Evolutionary conservation across 2,329 filamentous ascomycete genomes (phyloP), one percentile per base, ranked within the genome.

Genomic region (Colletotrichum truncatum): DNA sequence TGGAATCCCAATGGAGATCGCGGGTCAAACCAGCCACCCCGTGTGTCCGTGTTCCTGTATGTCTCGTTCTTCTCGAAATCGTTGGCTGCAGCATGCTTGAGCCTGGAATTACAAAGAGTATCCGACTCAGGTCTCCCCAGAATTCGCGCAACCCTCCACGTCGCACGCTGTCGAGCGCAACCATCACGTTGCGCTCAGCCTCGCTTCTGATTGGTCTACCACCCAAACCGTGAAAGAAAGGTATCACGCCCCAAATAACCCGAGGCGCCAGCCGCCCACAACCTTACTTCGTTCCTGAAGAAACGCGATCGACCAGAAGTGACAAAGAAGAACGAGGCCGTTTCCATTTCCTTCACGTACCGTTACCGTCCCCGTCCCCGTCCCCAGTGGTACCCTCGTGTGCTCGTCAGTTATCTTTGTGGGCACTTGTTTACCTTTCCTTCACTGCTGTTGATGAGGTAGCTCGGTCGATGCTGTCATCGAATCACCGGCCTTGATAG

Each of bases 111-210:
- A 30, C 54, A 52, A 23, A 41, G 28, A 48, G 14, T 48, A 43
- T 45, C 30, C 48, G 38, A 64, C 51, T 34, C 59, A 64, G 45
- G 54, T 28, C 34, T 45, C 60, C 53, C 53, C 56, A 38, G 57
- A 56, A 63, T 63, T 64, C 63, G 63, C 63, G 63, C 63, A 66
- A 45, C 34, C 34, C 18, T 63, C 25, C 45, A 26, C 58, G 58
- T 56, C 43, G 58, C 58, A 66, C 58, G 52, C 49, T 49, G 57
- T 49, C 58, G 58, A 64, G 52, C 51, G 54, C 66, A 71, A 25
- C 68, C 64, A 68, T 70, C 70, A 71, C 70, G 70, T 69, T 71
- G 57, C 51, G 43, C 34, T 45, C 38, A 52, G 34, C 16, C 51
- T 21, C 21, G 16, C 11, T 21, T 46, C 53, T 70, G 64, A 71